Evolutionary conservation across 1,284 basidiomycete species (phyloP).

Genomic region (Sporisorium reilianum): DNA sequence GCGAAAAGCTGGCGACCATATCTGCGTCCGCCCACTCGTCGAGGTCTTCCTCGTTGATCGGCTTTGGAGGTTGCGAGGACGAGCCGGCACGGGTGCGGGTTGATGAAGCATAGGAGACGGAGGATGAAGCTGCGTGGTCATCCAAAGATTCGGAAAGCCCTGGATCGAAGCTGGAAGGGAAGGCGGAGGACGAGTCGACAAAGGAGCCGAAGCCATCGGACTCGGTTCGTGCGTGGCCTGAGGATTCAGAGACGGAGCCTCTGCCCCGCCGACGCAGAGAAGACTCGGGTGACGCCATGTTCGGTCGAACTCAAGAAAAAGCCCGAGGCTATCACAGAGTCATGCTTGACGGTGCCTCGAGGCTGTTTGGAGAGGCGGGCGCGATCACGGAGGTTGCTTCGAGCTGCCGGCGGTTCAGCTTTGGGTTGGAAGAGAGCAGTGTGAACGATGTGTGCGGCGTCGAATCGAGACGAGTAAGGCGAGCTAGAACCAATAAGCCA

Average conservation of each 20-base stretch:
- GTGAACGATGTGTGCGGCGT: too few relatives aligned
- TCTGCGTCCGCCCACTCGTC: conserved; percentile 55
- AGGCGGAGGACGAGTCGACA: conserved; percentile 36
- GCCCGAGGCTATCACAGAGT: neutral
- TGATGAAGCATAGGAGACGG: conserved; percentile 17
- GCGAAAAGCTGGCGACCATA: conserved; percentile 54
- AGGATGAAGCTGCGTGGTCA: conserved; percentile 20
- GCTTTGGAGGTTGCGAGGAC: neutral
- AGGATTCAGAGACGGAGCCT: conserved; percentile 37
- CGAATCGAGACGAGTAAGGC: neutral
- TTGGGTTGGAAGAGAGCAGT: neutral
- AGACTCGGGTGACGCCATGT: conserved; percentile 46
- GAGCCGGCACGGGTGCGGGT: conserved; percentile 15
- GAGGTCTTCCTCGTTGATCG: conserved; percentile 14
- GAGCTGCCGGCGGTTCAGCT: conserved; percentile 21
- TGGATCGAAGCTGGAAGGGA: conserved; percentile 39
- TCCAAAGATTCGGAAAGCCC: conserved; percentile 27
- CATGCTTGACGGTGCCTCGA: conserved; percentile 7
- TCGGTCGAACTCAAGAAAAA: neutral
- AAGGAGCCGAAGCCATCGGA: conserved; percentile 55
- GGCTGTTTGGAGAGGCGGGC: neutral
- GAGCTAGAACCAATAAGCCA: too few relatives aligned
- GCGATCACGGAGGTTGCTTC: neutral
- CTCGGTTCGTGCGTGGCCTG: conserved; percentile 25
- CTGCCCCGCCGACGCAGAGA: conserved; percentile 41